Evolutionary conservation across 108 stramenopile species (phyloP).

Genomic region (Fragilariopsis cylindrus): DNA sequence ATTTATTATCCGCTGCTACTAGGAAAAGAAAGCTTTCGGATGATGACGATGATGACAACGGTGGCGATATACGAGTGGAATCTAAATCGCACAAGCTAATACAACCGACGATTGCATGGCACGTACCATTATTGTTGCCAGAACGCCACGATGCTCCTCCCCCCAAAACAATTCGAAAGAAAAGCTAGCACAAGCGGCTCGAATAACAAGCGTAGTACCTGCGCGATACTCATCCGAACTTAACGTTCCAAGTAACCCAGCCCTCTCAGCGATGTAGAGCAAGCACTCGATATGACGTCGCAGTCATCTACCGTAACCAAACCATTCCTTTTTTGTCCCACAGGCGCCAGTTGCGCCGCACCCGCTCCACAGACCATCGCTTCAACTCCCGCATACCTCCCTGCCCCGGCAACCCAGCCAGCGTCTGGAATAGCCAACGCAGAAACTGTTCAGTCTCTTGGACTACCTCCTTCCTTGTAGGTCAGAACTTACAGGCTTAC

Average conservation of each 20-base stretch:
- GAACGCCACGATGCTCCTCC: conserved; percentile 53
- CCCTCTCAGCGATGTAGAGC: conserved; percentile 78
- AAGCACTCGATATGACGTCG: conserved; percentile 74
- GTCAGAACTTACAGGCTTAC: conserved; percentile 77
- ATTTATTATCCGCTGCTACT: background rate
- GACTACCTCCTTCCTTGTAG: conserved; percentile 73
- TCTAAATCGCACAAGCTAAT: conserved; percentile 31
- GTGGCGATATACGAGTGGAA: conserved; percentile 17
- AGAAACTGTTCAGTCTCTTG: conserved; percentile 56
- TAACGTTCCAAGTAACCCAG: conserved; percentile 65
- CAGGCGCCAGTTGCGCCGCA: conserved; percentile 37
- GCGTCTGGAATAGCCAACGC: conserved; percentile 36
- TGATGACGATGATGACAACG: conserved; percentile 68
- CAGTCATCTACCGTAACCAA: conserved; percentile 54
- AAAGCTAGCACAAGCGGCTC: conserved; percentile 50
- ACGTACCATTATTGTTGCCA: conserved; percentile 51
- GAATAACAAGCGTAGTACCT: conserved; percentile 50
- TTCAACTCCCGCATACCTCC: conserved; percentile 2
- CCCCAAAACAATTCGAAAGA: conserved; percentile 68
- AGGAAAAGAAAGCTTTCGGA: conserved; percentile 65
- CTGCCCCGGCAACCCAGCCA: conserved; percentile 13
- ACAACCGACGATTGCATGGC: conserved; percentile 53
- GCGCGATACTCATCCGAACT: conserved; percentile 59
- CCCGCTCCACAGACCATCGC: conserved; percentile 25
- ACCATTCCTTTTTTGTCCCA: conserved; percentile 82